These are phyloP conservation scores for Aspergillus felis DNA, from an alignment of 2,329 filamentous ascomycete species.

Conservation along the genomic window DNA sequence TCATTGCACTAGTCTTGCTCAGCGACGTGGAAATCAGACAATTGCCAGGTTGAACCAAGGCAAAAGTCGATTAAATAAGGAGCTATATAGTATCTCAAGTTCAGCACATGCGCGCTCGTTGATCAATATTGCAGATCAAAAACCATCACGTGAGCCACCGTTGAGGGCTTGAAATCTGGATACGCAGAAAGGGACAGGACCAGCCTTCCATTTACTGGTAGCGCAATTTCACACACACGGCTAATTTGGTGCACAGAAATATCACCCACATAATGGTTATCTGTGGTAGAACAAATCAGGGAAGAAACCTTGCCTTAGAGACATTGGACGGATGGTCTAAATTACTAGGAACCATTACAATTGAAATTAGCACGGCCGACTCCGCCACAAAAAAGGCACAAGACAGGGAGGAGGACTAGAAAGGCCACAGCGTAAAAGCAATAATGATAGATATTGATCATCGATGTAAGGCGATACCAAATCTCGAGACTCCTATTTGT, in stretches of 20 bases:
- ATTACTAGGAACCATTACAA: background rate
- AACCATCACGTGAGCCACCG: background rate
- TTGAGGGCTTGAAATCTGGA: background rate
- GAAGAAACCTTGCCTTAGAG: background rate
- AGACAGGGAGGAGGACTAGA: background rate
- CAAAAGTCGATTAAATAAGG: no score
- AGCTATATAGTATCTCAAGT: no score
- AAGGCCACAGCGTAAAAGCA: background rate
- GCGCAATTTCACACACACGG: background rate
- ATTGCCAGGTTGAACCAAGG: background rate
- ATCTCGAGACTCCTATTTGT: background rate
- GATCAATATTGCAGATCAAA: no score
- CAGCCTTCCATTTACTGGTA: background rate
- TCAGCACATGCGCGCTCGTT: no score
- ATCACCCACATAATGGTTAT: background rate
- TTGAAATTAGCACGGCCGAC: background rate
- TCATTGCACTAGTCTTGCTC: background rate
- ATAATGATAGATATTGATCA: background rate
- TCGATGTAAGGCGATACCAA: background rate
- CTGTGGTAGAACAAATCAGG: background rate
- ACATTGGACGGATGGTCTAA: background rate
- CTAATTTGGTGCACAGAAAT: background rate
- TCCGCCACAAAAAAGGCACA: background rate
- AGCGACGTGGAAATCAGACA: background rate
- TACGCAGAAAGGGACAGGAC: no score